Base-by-base conservation (phyloP, 768 basidiomycete genomes). In the Hygrocybe coccinea region DNA sequence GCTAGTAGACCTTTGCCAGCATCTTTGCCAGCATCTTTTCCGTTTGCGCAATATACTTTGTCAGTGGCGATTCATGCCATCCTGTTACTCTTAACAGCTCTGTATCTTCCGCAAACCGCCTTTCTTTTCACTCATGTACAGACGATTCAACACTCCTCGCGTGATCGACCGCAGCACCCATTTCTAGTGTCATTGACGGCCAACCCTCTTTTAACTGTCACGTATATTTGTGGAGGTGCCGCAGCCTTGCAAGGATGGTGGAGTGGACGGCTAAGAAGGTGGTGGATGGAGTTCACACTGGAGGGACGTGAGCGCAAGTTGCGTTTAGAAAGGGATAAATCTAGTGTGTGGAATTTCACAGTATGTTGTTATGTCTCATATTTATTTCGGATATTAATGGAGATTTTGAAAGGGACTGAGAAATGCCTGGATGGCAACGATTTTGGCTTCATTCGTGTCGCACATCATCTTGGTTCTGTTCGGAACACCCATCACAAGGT, bases 401-500 rank as follows among this genome's bases (percentile, higher is more conserved):
- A 15, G 14, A 17, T 21, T 56, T 44, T 35, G 53, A 55, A 55
- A 89, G 89, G 78, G 70, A 45, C 65, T 84, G 34, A 68, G 64
- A 29, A 71, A 76, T 29, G 84, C 87, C 5, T 79, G 72, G 62
- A 47, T 75, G 15, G 73, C 82, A 39, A 88, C 90, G 0, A 47
- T 82, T 2, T 69, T 71, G 9, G 69, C 72, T 1, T 76, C 87
- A 2, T 36, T 80, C 10, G 61, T 71, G 10, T 67, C 82, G n/a
- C 76, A 85, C 58, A 61, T 66, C 44, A 50, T 83, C 1, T 60
- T 85, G 0, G 69, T 92, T 14, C 64, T 89, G 14, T 85, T 95
- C 59, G 92, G 93, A 0, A 90, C 92, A 9, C 87, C 90, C 3
- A 59, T 87, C 14, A 59, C 73, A 29, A 81, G 78, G 86, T 86